Evolutionary conservation across 139 green algal species (phyloP), one percentile per base, ranked within the genome.

Genomic region (Dunaliella primolecta): DNA sequence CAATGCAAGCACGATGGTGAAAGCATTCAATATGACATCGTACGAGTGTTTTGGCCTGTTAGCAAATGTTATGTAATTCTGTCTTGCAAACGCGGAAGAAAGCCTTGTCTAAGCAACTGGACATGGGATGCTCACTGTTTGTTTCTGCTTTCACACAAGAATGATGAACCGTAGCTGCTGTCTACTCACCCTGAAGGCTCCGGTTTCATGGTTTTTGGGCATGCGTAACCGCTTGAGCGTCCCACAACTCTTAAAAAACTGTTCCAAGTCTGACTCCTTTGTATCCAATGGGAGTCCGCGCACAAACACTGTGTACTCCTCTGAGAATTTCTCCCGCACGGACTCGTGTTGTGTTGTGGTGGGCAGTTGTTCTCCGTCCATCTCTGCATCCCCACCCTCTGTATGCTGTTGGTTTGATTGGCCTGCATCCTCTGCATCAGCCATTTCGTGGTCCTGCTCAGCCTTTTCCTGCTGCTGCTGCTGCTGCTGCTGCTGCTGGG

Each of bases 281-380:
- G 25, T 34, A 35, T 27, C 34, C 25, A 64, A 31, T n/a, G 77
- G 77, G 1, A 81, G 77, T 1, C 77, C 77, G 1, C 38, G 37
- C 33, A 81, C 77, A 81, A 81, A 81, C 77, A 64, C 77, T 35
- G 77, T 81, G 77, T 81, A 30, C 34, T 81, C 31, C 7, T 81
- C 77, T 27, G 77, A 70, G 77, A 35, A 81, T 23, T 34, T 33
- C 77, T 81, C n/a, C 30, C 7, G 7, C 7, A 64, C 15, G 46
- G 46, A 64, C 7, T 15, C 46, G 7, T 64, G 46, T 15, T 64
- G 46, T 25, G 46, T 64, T 7, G 46, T 64, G 46, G 46, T 25
- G 7, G 46, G 46, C 7, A 15, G 7, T 25, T 80, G 75, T n/a
- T n/a, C n/a, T n/a, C n/a, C n/a, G 29, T 33, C 30, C 33, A 38